A percentile compares a stretch with the other conserved stretches of the same genome.
Evolutionary conservation across 495 filamentous ascomycete species (phyloP).

Genomic region (Tuber indicum): DNA sequence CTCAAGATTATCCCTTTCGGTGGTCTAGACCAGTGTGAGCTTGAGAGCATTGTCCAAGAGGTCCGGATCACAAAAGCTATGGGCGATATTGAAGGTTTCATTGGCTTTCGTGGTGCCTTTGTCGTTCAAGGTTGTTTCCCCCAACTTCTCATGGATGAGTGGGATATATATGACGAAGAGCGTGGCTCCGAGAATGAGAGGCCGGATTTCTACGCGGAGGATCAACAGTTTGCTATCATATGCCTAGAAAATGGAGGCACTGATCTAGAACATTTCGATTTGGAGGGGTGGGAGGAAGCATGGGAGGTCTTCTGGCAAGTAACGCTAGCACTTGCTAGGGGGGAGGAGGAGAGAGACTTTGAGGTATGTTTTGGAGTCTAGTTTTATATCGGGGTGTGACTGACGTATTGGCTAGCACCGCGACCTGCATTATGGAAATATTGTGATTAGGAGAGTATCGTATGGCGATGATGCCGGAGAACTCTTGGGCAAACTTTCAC

Average conservation of each 20-base stretch:
- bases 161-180: slow-evolving; percentile 40
- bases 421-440: slow-evolving; percentile 41
- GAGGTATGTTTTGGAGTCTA: slow-evolving; percentile 19
- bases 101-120: slow-evolving; percentile 37
- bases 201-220: slow-evolving; percentile 36
- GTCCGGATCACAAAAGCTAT: slow-evolving; percentile 37
- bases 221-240: slow-evolving; percentile 37
- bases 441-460: slow-evolving; percentile 31
- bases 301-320: slow-evolving; percentile 39
- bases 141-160: slow-evolving; percentile 29
- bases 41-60: slow-evolving; percentile 36
- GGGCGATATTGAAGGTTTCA: slow-evolving; percentile 35
- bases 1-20: slow-evolving; percentile 42
- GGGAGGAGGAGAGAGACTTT: slow-evolving; percentile 31
- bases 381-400: neutral
- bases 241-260: slow-evolving; percentile 38
- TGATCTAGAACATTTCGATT: slow-evolving; percentile 38
- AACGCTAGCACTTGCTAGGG: slow-evolving; percentile 34
- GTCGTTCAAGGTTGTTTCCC: slow-evolving; percentile 34
- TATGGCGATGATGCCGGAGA: slow-evolving; percentile 7
- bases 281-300: slow-evolving; percentile 37
- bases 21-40: slow-evolving; percentile 28
- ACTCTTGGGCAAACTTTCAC: slow-evolving; percentile 21
- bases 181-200: slow-evolving; percentile 40
- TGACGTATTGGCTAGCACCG: slow-evolving; percentile 25